Conservation (phyloP, 2,329 filamentous ascomycete species). For the Colletotrichum nymphaeae region DNA sequence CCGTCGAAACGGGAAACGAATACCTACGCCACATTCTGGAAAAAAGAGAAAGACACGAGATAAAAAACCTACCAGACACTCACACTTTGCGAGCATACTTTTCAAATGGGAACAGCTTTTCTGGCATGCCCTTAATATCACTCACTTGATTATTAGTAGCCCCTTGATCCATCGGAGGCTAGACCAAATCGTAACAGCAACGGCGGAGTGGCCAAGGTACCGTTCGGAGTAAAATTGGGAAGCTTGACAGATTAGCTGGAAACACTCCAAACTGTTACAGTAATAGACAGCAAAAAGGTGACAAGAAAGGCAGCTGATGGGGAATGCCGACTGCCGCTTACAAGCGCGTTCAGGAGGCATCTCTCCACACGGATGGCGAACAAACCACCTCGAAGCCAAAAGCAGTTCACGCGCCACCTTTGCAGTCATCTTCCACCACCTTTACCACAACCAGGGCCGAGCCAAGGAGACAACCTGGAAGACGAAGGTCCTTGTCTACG, state of each 20-base stretch:
- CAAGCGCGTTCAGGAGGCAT: conserved; percentile 13
- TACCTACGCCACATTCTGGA: conserved; percentile 1
- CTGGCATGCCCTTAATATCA: background rate
- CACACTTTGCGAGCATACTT: too few species aligned
- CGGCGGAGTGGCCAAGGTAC: background rate
- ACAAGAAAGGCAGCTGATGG: background rate
- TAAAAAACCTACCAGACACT: background rate
- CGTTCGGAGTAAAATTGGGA: background rate
- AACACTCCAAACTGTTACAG: background rate
- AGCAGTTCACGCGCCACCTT: conserved; percentile 10
- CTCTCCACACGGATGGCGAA: conserved; percentile 4
- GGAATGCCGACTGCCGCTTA: conserved; percentile 1
- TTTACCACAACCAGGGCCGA: background rate
- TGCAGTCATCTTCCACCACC: background rate
- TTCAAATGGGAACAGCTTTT: background rate
- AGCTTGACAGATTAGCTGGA: background rate
- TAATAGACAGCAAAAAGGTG: background rate
- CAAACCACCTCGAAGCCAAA: background rate
- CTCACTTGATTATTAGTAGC: background rate
- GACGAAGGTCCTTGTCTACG: background rate
- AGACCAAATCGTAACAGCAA: conserved; percentile 2
- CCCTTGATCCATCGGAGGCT: background rate
- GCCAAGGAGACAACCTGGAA: background rate
- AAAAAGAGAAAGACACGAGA: background rate
- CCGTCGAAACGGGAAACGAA: background rate